Evolutionary conservation across 176 grass and related monocot species (phyloP).

Genomic region (Oryza rufipogon): DNA sequence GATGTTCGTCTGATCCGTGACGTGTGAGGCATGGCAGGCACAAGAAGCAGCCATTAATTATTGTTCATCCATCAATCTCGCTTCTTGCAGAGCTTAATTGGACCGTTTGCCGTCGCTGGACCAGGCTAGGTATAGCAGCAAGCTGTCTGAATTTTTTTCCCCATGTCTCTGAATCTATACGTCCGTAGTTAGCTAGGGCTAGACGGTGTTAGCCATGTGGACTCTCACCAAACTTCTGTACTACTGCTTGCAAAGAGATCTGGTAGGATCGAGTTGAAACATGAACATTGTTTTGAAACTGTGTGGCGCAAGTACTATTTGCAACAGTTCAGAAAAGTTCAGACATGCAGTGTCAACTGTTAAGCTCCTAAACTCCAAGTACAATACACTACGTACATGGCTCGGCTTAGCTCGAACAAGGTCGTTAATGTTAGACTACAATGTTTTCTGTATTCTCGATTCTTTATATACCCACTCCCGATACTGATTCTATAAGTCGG

Average conservation of each 20-base stretch:
- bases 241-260: not conserved
- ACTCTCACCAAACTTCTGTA: slow-evolving; percentile 33
- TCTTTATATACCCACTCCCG: too few relatives aligned
- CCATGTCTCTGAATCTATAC: slow-evolving; percentile 15
- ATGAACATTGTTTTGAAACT: not conserved
- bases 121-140: slow-evolving; percentile 16
- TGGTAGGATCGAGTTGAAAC: not conserved
- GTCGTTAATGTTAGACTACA: too few relatives aligned
- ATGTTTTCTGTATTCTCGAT: too few relatives aligned
- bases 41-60: slow-evolving; percentile 42
- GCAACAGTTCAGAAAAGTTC: slow-evolving; percentile 3
- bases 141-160: slow-evolving; percentile 16
- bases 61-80: slow-evolving; percentile 44
- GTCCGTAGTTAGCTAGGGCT: slow-evolving; percentile 32
- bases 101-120: slow-evolving; percentile 8
- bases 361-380: not conserved
- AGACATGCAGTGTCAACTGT: not conserved
- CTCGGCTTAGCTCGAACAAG: not conserved
- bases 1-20: slow-evolving; percentile 17
- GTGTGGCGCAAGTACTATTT: not conserved
- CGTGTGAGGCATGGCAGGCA: slow-evolving; percentile 44
- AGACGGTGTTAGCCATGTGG: slow-evolving; percentile 38
- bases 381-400: too few relatives aligned
- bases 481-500: too few relatives aligned
- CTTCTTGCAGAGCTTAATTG: slow-evolving; percentile 13